Percentiles rank a stretch among this genome's conserved stretches.
phyloP scores from a whole-genome alignment of 139 green algal species.

The Nannochloris sp. region DNA sequence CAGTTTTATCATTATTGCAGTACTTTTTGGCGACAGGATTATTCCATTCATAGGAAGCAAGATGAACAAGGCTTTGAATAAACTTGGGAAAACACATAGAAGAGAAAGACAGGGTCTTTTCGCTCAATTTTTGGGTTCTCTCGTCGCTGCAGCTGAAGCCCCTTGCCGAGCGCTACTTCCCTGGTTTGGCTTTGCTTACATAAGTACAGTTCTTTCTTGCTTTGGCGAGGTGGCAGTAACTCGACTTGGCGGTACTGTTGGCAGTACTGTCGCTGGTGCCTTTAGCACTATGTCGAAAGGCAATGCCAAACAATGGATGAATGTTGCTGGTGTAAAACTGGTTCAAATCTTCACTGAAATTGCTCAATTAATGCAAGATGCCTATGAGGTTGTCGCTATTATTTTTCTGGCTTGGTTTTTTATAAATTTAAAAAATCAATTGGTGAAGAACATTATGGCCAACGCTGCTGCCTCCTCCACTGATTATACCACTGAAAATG shows the following conservation, averaged over 20 bases:
- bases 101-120: background rate
- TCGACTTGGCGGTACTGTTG: too few relatives aligned
- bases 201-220: background rate
- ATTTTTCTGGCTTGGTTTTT: conserved; percentile 14
- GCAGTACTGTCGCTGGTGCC: too few relatives aligned
- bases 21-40: background rate
- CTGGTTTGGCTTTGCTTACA: background rate
- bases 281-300: too few relatives aligned
- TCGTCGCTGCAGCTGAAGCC: background rate
- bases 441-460: background rate
- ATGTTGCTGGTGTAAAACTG: background rate
- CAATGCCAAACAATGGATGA: too few relatives aligned
- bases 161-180: background rate
- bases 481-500: background rate
- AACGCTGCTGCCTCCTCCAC: background rate
- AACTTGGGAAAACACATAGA: too few relatives aligned
- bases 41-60: background rate
- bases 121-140: background rate
- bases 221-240: background rate
- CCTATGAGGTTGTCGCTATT: conserved; percentile 21
- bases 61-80: background rate
- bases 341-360: background rate
- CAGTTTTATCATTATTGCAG: background rate
- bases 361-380: conserved; percentile 1
- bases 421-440: conserved; percentile 4